These are phyloP conservation scores for Diplosphaera chodatii DNA, from an alignment of 139 green algal species.

Conservation along the genomic window DNA sequence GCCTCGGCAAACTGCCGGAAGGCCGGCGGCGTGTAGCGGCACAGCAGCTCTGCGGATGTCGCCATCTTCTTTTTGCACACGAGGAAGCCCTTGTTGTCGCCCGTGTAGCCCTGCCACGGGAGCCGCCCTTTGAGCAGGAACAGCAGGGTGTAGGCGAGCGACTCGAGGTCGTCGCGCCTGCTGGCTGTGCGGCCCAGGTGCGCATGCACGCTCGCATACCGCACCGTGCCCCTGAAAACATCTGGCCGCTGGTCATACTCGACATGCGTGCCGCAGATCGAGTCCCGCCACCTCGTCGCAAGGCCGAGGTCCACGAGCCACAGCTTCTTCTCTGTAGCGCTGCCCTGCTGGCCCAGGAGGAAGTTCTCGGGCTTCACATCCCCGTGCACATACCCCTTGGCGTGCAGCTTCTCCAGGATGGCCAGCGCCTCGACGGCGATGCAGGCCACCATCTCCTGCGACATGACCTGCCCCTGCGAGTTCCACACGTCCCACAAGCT, in stretches of 20 bases:
- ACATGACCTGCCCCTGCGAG: slow-evolving; percentile 86
- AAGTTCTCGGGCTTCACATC: slow-evolving; percentile 99
- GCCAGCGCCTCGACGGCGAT: slow-evolving; percentile 94
- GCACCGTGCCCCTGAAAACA: slow-evolving; percentile 95
- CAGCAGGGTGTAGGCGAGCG: slow-evolving; percentile 96
- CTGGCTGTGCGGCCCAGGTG: slow-evolving; percentile 93
- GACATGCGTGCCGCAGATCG: slow-evolving; percentile 83
- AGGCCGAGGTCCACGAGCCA: slow-evolving; percentile 97
- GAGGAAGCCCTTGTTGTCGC: slow-evolving; percentile 98
- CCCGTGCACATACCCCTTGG: slow-evolving; percentile 95
- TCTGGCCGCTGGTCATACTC: slow-evolving; percentile 99
- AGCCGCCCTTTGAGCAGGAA: slow-evolving; percentile 93
- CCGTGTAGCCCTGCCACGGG: slow-evolving; percentile 94
- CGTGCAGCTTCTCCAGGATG: slow-evolving; percentile 96
- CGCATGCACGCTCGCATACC: slow-evolving; percentile 96
- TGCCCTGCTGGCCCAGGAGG: slow-evolving; percentile 78
- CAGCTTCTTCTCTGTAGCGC: slow-evolving; percentile 86
- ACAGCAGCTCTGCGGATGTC: slow-evolving; percentile 90
- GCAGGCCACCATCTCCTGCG: slow-evolving; percentile 98
- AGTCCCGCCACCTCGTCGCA: slow-evolving; percentile 81
- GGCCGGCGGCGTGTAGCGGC: slow-evolving; percentile 88
- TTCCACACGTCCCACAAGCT: slow-evolving; percentile 99
- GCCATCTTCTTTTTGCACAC: slow-evolving; percentile 99
- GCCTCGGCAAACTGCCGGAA: slow-evolving; percentile 93
- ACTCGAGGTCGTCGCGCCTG: slow-evolving; percentile 94